These are phyloP conservation scores for Leptosphaerulina australis DNA, from an alignment of 2,329 filamentous ascomycete genomes.

Conservation along the genomic window DNA sequence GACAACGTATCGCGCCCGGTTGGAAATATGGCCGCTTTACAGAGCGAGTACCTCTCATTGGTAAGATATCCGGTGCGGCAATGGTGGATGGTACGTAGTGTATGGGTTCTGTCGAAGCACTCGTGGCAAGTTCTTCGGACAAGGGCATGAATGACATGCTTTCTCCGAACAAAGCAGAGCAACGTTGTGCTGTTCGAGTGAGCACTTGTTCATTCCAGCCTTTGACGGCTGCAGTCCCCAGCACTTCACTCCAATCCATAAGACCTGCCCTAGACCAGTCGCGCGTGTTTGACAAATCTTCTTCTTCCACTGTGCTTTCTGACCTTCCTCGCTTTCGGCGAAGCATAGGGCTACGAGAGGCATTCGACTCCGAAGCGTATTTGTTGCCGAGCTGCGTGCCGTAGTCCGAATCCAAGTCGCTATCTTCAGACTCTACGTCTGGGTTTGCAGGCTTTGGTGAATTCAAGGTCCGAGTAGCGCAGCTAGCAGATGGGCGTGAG, in stretches of 20 bases:
- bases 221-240: slow-evolving; percentile 76
- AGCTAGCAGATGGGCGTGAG: slow-evolving; percentile 19
- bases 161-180: slow-evolving; percentile 75
- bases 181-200: slow-evolving; percentile 73
- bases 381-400: slow-evolving; percentile 27
- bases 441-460: background rate
- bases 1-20: slow-evolving; percentile 37
- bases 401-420: slow-evolving; percentile 51
- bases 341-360: background rate
- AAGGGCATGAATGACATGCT: slow-evolving; percentile 69
- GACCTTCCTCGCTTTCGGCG: slow-evolving; percentile 25
- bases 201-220: slow-evolving; percentile 71
- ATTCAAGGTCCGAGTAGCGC: slow-evolving; percentile 1
- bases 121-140: slow-evolving; percentile 46
- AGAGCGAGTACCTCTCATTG: background rate
- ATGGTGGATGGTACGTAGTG: slow-evolving; percentile 46
- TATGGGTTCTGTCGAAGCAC: slow-evolving; percentile 34
- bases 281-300: slow-evolving; percentile 18
- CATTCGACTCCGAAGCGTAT: background rate
- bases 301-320: slow-evolving; percentile 13
- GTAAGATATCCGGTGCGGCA: slow-evolving; percentile 16
- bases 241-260: slow-evolving; percentile 80
- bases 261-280: slow-evolving; percentile 28
- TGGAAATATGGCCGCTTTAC: slow-evolving; percentile 39
- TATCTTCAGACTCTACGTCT: slow-evolving; percentile 42